Evolutionary conservation across 2,329 filamentous ascomycete species (phyloP), one percentile per base, ranked within the genome.

Genomic region (Fusarium coicis): DNA sequence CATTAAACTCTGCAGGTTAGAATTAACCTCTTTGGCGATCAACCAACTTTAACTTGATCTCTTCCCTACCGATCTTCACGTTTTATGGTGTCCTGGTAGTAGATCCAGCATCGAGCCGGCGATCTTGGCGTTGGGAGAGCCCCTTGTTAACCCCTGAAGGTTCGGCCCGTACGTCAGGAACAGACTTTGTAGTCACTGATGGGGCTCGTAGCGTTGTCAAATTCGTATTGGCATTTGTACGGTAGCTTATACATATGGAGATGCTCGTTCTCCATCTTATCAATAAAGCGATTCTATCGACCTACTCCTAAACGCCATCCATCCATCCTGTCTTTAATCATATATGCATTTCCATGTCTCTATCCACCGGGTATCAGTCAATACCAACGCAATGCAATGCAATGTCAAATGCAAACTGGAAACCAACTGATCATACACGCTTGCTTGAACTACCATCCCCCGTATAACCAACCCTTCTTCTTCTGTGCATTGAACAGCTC

Each of bases 401-500:
- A 42, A 43, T 43, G 28, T 19, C 34, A 23, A 47, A 58, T 36
- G 46, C 44, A 58, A 59, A 44, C 12, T 44, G 16, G 11, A 66
- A 71, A 47, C 14, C 39, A 65, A 44, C 10, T 47, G 21, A 52
- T 43, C 18, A 26, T 30, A 30, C 47, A 46, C n/a, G 15, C 21
- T 61, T 16, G 21, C 36, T 40, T 39, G 8, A 40, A 50, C 58
- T 62, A 70, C 52, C 70, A 71, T 23, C 63, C 55, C 8, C 72
- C 64, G 16, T 66, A 74, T n/a, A 74, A 50, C 76, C 76, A 78
- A 10, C 67, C 59, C 39, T 58, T 47, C 46, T 64, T 72, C 36
- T 46, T 53, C 56, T 70, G 46, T 19, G 44, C 36, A 43, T 50
- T 43, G 63, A 83, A 78, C 46, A 80, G 59, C n/a, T 74, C 58